A percentile compares a stretch with the other conserved stretches of the same genome.
These are phyloP conservation scores for Nicotiana paniculata DNA, from an alignment of 257 asterid genomes.

Conservation along the genomic window DNA sequence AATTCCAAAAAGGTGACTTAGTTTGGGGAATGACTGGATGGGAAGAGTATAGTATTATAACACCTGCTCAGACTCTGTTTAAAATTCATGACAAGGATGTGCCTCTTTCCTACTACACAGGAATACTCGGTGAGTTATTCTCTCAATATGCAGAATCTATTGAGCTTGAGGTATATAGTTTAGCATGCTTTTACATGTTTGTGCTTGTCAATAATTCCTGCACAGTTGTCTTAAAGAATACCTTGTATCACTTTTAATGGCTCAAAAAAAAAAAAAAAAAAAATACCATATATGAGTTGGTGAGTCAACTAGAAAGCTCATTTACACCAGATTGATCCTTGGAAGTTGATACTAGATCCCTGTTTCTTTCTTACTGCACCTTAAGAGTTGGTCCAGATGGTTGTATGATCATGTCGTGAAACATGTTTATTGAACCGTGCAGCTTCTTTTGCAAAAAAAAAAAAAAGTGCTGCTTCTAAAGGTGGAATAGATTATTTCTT, in stretches of 20 bases:
- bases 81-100: neutral
- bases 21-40: conserved; percentile 17
- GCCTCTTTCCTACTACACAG: conserved; percentile 4
- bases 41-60: conserved; percentile 17
- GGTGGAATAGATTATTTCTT: neutral
- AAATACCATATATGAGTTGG: no score
- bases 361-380: neutral
- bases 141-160: neutral
- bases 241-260: no score
- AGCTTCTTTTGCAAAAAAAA: neutral
- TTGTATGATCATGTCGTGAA: neutral
- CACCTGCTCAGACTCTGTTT: neutral
- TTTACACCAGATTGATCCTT: no score
- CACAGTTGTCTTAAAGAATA: no score
- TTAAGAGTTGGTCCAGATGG: neutral
- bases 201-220: no score
- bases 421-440: neutral
- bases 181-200: neutral
- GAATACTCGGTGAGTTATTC: neutral
- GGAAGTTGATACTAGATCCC: no score
- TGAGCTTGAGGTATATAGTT: neutral
- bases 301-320: no score
- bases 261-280: no score
- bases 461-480: neutral
- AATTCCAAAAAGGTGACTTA: neutral